Base-by-base conservation (phyloP, 192 early-diverging fungal genomes). In the Umbelopsis isabellina region DNA sequence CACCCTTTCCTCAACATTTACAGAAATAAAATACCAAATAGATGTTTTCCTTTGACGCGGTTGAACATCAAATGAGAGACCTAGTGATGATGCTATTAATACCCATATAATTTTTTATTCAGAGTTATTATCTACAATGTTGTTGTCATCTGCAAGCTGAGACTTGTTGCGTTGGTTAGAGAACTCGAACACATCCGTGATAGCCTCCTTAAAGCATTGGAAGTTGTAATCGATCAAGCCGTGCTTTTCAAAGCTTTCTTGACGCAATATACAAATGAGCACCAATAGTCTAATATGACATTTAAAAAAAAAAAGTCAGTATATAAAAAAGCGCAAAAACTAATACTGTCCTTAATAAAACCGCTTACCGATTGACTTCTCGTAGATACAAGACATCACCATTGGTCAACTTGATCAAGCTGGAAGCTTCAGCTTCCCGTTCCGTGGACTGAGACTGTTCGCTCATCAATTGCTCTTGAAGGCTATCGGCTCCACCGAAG, bases 151-250 rank as follows among this genome's bases (percentile, higher is more conserved):
- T 25, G 55, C 55, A 61, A 35, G 55, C 55, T 61, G 55, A 61
- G 55, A 61, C 55, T 61, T 70, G 67, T 73, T 78, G 46, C 71
- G 61, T 55, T 73, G 69, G 50, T 72, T 61, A 33, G 76, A 78
- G 46, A 88, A 76, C 64, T 88, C 83, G 84, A 94, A 92, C 6
- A 95, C 92, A 35, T 94, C 88, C 46, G 88, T 81, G 65, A 96
- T 86, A 23, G 92, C 91, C 66, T 95, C 87, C 64, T 87, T 85
- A 77, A 95, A 93, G 64, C 89, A 88, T 37, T 87, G 81, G 72
- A 96, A 93, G 75, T 96, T 96, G 74, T 91, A 96, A 75, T 96
- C 93, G 58, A 96, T 88, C 75, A 96, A 69, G 12, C 92, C 94
- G 65, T 86, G 84, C 67, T 92, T 91, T 70, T 93, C 91, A 80